Conservation (phyloP, 805 yeast species). For the Saccharomyces mikatae region DNA sequence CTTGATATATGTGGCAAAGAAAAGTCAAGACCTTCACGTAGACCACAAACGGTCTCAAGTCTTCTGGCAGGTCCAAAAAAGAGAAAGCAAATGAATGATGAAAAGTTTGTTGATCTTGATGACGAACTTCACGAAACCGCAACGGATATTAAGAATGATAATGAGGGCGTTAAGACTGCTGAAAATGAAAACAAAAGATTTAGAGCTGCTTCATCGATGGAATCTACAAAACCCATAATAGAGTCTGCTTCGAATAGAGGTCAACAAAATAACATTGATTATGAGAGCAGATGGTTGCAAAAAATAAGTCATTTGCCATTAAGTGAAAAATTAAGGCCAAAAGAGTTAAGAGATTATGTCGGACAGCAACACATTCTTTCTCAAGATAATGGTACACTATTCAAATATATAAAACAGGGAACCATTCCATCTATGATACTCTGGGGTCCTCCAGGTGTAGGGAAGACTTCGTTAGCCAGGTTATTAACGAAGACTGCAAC, state of each 20-base stretch:
- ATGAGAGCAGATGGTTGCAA: slow-evolving; percentile 19
- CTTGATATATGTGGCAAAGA: slow-evolving; percentile 21
- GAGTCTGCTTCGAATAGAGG: slow-evolving; percentile 1
- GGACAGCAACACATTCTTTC: slow-evolving; percentile 82
- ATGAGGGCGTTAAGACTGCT: background rate
- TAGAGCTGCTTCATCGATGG: background rate
- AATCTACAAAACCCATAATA: background rate
- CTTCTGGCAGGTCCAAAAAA: slow-evolving; percentile 7
- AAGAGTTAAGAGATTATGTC: slow-evolving; percentile 54
- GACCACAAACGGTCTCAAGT: slow-evolving; percentile 15
- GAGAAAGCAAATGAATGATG: background rate
- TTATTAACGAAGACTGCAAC: slow-evolving; percentile 30
- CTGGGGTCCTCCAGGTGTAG: slow-evolving; percentile 96
- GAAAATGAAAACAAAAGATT: background rate
- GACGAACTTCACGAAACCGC: background rate
- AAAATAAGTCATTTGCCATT: slow-evolving; percentile 39
- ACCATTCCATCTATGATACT: slow-evolving; percentile 76
- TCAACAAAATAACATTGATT: slow-evolving; percentile 4
- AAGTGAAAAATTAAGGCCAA: slow-evolving; percentile 81
- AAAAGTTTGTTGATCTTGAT: background rate
- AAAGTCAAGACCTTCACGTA: slow-evolving; percentile 1
- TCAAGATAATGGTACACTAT: slow-evolving; percentile 47
- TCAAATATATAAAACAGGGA: slow-evolving; percentile 54
- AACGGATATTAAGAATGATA: background rate
- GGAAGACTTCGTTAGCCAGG: slow-evolving; percentile 79